phyloP scores from a whole-genome alignment of 2,329 filamentous ascomycete species.

The Talaromyces sp. region DNA sequence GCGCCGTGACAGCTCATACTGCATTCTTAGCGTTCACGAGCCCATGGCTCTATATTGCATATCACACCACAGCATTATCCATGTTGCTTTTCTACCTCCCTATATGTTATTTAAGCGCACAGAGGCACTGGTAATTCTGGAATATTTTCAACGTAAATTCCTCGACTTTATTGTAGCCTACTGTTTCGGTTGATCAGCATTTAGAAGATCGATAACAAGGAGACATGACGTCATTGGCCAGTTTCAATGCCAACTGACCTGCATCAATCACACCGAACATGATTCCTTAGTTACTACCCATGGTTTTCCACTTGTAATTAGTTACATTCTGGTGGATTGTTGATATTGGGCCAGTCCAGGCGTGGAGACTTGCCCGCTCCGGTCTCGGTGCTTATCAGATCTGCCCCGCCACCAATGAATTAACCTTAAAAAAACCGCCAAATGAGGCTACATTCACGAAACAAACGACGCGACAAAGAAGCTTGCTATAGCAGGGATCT shows the following conservation, averaged over 20 bases:
- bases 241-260: neutral
- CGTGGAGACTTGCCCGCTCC: neutral
- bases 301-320: neutral
- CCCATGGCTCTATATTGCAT: neutral
- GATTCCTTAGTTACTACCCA: neutral
- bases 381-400: conserved; percentile 6
- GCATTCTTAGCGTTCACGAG: neutral
- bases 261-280: neutral
- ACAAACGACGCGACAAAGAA: neutral
- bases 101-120: neutral
- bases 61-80: neutral
- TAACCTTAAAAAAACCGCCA: neutral
- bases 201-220: neutral
- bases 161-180: neutral
- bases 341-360: neutral
- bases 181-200: neutral
- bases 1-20: neutral
- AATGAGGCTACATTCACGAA: neutral
- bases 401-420: neutral
- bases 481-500: neutral
- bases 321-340: neutral
- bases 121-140: neutral
- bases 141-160: neutral
- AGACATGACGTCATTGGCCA: neutral
- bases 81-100: neutral